Evolutionary conservation across 768 basidiomycete genomes (phyloP), one percentile per base, ranked within the genome.

Genomic region (Lentinula sp.): DNA sequence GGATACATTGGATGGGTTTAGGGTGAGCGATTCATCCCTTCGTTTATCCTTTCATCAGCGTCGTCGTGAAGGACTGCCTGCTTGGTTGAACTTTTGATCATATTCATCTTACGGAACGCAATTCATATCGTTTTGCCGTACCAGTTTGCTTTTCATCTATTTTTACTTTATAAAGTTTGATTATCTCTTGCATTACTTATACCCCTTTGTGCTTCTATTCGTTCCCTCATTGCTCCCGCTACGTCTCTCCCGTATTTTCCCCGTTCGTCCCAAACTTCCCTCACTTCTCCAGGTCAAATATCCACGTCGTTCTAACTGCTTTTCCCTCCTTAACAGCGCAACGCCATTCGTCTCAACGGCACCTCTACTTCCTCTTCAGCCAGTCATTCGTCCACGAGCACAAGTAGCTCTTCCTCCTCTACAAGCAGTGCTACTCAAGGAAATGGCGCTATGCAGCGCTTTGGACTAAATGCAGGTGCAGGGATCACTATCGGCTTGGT

Each of bases 1-100:
- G 69, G 70, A 67, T 76, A 74, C 41, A 23, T 63, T 76, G 23
- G 73, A 67, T 28, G 77, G 73, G 20, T 85, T 85, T 65, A 69
- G 71, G 68, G 82, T 81, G 64, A 50, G 77, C 69, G n/a, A 50
- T 35, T 55, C 57, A 28, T 28, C 28, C 3, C 28, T 28, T 28
- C 28, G 50, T 52, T 52, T 6, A 35, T 16, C 8, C 33, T 6
- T 12, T 33, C 18, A 6, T 33, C 9, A 33, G 28, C 28, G 2
- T 28, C 28, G 28, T 28, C 28, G 28, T 28, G 28, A 28, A 28
- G 28, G 28, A 28, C 28, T 28, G 28, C 28, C 32, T 51, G 9
- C 28, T 20, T 32, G 7, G 37, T 39, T 39, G 9, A 39, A 9
- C 13, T 39, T 39, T 9, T 6, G 37, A 39, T 13, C 8, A 13